Conservation (phyloP, 495 filamentous ascomycete genomes). For the Wilcoxina mikolae region DNA sequence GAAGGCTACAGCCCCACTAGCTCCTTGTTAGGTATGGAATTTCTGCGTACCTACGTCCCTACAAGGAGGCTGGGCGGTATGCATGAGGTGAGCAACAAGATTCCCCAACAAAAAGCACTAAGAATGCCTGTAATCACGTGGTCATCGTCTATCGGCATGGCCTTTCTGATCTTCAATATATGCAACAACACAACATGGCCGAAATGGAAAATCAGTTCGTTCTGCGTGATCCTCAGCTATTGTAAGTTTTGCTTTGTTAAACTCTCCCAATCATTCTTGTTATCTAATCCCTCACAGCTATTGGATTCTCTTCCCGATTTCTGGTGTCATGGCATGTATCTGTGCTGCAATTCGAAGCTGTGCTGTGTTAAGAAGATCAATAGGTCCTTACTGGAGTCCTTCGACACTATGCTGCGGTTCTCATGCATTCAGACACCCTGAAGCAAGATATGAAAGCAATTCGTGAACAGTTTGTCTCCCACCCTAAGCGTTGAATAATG, state of each 20-base stretch:
- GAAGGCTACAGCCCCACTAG: no score
- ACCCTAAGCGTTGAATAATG: background rate
- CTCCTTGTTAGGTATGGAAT: no score
- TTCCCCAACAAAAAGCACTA: no score
- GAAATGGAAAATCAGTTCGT: conserved; percentile 83
- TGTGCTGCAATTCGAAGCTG: background rate
- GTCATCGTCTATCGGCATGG: no score
- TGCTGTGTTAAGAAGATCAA: conserved; percentile 6
- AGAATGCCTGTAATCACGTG: no score
- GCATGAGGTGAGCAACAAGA: no score
- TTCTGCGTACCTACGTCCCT: no score
- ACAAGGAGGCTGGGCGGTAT: no score
- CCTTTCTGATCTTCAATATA: no score
- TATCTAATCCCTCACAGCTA: conserved; percentile 42
- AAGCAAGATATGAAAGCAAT: conserved; percentile 57
- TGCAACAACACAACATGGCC: conserved; percentile 46
- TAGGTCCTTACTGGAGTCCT: conserved; percentile 89
- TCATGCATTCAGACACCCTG: conserved; percentile 79
- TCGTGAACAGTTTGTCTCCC: conserved; percentile 49
- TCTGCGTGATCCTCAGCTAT: conserved; percentile 94
- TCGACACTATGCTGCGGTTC: conserved; percentile 82
- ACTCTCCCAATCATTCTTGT: background rate
- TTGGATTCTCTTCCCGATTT: conserved; percentile 96
- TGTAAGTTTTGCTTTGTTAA: conserved; percentile 42
- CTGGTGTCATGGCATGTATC: conserved; percentile 73